A percentile compares a stretch with the other conserved stretches of the same genome.
phyloP scores from a whole-genome alignment of 2,329 filamentous ascomycete genomes.

The Aspergillus versicolor region DNA sequence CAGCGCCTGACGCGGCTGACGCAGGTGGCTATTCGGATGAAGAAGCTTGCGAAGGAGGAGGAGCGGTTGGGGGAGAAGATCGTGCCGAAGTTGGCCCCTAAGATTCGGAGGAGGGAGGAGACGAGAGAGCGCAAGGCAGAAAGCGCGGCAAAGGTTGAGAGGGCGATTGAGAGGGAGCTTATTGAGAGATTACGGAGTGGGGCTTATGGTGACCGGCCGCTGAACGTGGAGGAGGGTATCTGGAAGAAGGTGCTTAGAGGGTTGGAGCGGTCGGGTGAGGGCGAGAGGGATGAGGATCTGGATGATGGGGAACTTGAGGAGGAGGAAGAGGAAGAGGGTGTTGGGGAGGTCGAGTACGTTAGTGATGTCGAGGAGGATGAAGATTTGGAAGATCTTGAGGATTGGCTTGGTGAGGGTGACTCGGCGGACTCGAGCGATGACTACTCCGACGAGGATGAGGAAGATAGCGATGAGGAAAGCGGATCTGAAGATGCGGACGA shows the following conservation, averaged over 20 bases:
- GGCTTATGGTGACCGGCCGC: slow-evolving; percentile 87
- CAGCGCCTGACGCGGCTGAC: slow-evolving; percentile 89
- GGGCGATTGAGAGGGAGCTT: slow-evolving; percentile 91
- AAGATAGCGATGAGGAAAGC: slow-evolving; percentile 56
- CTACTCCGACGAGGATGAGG: slow-evolving; percentile 52
- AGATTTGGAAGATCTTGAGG: slow-evolving; percentile 91
- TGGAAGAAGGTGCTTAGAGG: slow-evolving; percentile 97
- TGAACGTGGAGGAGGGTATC: slow-evolving; percentile 91
- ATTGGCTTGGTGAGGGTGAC: slow-evolving; percentile 77
- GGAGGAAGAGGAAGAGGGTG: slow-evolving; percentile 69
- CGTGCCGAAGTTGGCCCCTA: slow-evolving; percentile 86
- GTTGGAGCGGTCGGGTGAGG: slow-evolving; percentile 83
- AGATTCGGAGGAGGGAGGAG: slow-evolving; percentile 74
- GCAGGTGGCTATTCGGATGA: slow-evolving; percentile 78
- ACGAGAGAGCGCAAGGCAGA: slow-evolving; percentile 75
- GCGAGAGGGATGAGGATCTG: slow-evolving; percentile 77
- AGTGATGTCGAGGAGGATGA: slow-evolving; percentile 82
- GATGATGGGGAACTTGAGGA: slow-evolving; percentile 81
- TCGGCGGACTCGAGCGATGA: slow-evolving; percentile 52
- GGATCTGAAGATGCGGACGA: slow-evolving; percentile 49
- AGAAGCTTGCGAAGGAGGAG: slow-evolving; percentile 82
- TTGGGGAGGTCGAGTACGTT: slow-evolving; percentile 85
- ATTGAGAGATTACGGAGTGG: slow-evolving; percentile 88
- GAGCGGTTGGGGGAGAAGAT: slow-evolving; percentile 83
- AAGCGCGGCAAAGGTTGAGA: slow-evolving; percentile 87